A percentile compares a stretch with the other conserved stretches of the same genome.
These are phyloP conservation scores for Bromus sterilis DNA, from an alignment of 176 grass and related monocot species.

Conservation along the genomic window DNA sequence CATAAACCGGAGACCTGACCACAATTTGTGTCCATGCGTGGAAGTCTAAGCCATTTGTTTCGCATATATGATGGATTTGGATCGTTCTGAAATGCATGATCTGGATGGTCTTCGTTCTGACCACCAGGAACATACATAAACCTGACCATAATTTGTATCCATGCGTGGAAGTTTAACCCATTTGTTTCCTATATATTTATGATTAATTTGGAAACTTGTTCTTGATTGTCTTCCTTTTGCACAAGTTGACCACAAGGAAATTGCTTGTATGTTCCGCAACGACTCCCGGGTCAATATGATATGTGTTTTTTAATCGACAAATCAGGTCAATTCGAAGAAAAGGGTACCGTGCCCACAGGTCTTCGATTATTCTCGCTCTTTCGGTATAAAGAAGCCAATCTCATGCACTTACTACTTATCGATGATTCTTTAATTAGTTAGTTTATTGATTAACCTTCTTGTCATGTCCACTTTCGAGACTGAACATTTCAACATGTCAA, in stretches of 20 bases:
- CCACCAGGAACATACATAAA: no score
- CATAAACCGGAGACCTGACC: no score
- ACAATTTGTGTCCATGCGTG: background rate
- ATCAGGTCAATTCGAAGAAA: background rate
- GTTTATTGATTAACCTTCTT: background rate
- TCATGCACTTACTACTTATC: background rate
- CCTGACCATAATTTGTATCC: background rate
- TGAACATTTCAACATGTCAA: background rate
- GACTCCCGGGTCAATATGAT: background rate
- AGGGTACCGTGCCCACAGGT: background rate
- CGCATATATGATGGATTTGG: background rate
- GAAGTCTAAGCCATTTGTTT: background rate
- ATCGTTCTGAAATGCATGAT: background rate
- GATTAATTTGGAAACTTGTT: background rate
- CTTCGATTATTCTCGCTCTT: background rate
- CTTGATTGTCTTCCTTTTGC: background rate
- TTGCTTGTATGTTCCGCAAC: background rate
- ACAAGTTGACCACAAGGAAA: background rate
- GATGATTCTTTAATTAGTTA: background rate
- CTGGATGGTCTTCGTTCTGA: no score
- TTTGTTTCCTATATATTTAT: background rate
- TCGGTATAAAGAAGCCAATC: background rate
- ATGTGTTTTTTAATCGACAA: background rate
- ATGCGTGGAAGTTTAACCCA: background rate
- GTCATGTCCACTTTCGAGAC: background rate